Evolutionary conservation across 495 filamentous ascomycete species (phyloP).

Genomic region (Xylona heveae): DNA sequence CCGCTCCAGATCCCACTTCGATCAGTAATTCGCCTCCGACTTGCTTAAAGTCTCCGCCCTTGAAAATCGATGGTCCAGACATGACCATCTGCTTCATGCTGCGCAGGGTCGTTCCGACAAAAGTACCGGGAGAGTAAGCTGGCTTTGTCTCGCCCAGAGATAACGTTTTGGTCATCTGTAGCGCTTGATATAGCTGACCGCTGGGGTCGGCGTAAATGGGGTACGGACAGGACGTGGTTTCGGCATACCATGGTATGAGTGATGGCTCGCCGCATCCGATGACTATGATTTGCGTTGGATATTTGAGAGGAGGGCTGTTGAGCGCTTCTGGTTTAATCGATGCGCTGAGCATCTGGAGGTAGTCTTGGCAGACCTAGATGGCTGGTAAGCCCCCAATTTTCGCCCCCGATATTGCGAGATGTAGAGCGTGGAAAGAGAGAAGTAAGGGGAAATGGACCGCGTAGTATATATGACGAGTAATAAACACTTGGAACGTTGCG

Average conservation of each 20-base stretch:
- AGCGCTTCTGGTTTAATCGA: slow-evolving; percentile 35
- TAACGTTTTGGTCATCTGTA: slow-evolving; percentile 49
- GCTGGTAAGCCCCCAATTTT: not conserved
- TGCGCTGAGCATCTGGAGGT: slow-evolving; percentile 39
- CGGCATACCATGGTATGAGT: slow-evolving; percentile 46
- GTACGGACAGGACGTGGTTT: slow-evolving; percentile 42
- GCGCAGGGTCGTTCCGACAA: slow-evolving; percentile 31
- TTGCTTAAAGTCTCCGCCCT: slow-evolving; percentile 46
- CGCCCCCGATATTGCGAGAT: not conserved
- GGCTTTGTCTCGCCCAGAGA: slow-evolving; percentile 36
- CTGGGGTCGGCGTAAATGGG: slow-evolving; percentile 69
- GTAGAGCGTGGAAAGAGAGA: not conserved
- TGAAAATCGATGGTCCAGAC: no score
- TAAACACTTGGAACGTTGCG: no score
- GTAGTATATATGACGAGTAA: no score
- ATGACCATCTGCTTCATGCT: slow-evolving; percentile 28
- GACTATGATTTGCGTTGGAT: slow-evolving; percentile 42
- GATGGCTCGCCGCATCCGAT: slow-evolving; percentile 62
- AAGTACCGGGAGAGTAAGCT: slow-evolving; percentile 33
- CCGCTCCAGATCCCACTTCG: slow-evolving; percentile 17
- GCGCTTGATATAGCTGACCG: slow-evolving; percentile 39
- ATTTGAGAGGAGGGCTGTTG: slow-evolving; percentile 21
- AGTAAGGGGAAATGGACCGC: no score
- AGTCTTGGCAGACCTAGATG: slow-evolving; percentile 48
- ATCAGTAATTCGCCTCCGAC: slow-evolving; percentile 76